Conservation (phyloP, 1,284 basidiomycete species). For the Chiua sp. region DNA sequence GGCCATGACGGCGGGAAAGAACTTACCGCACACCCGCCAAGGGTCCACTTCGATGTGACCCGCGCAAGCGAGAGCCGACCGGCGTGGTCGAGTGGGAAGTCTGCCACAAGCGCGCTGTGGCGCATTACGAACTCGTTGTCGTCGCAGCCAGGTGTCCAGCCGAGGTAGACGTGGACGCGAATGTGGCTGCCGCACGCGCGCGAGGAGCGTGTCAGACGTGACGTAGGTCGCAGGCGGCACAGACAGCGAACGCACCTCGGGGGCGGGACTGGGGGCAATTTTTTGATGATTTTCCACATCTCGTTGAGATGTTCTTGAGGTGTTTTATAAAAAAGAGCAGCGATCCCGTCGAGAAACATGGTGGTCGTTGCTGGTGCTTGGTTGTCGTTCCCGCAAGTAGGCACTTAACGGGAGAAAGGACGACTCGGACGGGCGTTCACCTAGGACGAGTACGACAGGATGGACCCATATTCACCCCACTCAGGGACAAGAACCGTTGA, state of each 20-base stretch:
- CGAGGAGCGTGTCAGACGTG: neutral
- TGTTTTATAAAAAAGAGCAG: constrained; percentile 22
- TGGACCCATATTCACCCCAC: neutral
- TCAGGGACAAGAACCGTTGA: neutral
- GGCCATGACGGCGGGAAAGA: neutral
- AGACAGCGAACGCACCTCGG: constrained; percentile 19
- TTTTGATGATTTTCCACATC: constrained; percentile 31
- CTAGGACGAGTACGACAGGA: neutral
- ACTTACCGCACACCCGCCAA: constrained; percentile 29
- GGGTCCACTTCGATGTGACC: constrained; percentile 28
- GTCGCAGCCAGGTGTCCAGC: constrained; percentile 33
- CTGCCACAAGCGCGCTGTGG: constrained; percentile 31
- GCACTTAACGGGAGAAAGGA: neutral
- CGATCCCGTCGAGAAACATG: constrained; percentile 20
- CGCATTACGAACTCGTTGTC: constrained; percentile 36
- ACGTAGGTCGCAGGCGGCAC: too few species aligned
- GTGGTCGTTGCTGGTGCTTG: too few species aligned
- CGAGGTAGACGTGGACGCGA: constrained; percentile 37
- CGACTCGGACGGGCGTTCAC: neutral
- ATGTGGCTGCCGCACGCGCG: constrained; percentile 27
- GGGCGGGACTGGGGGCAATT: constrained; percentile 23
- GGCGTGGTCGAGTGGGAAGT: constrained; percentile 28
- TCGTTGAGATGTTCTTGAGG: constrained; percentile 36
- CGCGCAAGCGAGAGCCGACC: constrained; percentile 25
- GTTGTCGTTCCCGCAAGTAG: too few species aligned